These are phyloP conservation scores for Claviceps digitariae DNA, from an alignment of 2,329 filamentous ascomycete genomes.

Conservation along the genomic window DNA sequence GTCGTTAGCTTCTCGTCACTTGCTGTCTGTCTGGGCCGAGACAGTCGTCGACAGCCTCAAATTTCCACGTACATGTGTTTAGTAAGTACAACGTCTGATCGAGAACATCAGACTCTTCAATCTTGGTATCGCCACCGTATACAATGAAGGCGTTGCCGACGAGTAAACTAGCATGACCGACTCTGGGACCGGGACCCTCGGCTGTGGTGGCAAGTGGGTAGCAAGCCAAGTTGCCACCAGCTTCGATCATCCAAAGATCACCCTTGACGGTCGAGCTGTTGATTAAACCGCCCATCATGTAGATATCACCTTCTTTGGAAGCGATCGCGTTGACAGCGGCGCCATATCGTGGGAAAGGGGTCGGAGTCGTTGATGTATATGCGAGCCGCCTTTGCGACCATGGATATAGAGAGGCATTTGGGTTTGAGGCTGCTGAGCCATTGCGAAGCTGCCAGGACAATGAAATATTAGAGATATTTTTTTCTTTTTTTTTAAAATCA, in stretches of 20 bases:
- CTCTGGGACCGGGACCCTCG: slow-evolving; percentile 86
- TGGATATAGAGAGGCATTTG: slow-evolving; percentile 76
- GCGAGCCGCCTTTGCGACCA: slow-evolving; percentile 88
- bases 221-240: slow-evolving; percentile 74
- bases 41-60: not conserved
- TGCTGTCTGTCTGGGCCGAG: not conserved
- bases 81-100: slow-evolving; percentile 94
- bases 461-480: not conserved
- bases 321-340: slow-evolving; percentile 86
- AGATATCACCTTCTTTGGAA: slow-evolving; percentile 94
- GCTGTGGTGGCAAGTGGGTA: slow-evolving; percentile 85
- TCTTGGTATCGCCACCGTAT: slow-evolving; percentile 95
- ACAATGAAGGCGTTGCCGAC: slow-evolving; percentile 99
- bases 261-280: slow-evolving; percentile 93
- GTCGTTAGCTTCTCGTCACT: slow-evolving; percentile 8
- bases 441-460: slow-evolving; percentile 38
- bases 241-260: slow-evolving; percentile 95
- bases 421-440: slow-evolving; percentile 33
- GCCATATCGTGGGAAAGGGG: slow-evolving; percentile 92
- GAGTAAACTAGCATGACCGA: slow-evolving; percentile 84
- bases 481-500: no score
- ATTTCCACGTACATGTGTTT: slow-evolving; percentile 71
- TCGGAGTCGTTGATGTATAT: slow-evolving; percentile 68
- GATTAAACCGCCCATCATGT: slow-evolving; percentile 93
- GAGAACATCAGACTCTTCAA: slow-evolving; percentile 79